Evolutionary conservation across 371 early-diverging fungal genomes (phyloP), one percentile per base, ranked within the genome.

Genomic region (Actinomortierella ambigua): DNA sequence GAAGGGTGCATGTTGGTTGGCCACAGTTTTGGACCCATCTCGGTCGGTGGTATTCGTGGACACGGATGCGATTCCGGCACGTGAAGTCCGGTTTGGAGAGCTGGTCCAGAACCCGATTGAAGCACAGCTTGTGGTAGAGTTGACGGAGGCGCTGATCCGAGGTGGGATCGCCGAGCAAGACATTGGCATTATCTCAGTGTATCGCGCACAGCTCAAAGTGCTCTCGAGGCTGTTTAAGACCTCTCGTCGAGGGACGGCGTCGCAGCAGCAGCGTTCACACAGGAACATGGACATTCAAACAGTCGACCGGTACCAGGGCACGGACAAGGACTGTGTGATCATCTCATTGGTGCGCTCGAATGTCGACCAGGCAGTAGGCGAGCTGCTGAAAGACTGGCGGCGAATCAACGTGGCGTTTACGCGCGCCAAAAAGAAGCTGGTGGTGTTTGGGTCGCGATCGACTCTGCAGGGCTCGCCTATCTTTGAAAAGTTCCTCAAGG

Each of bases 341-440:
- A 82, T 93, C 13, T 98, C 95, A 26, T 84, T 95, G 58, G 99
- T 95, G 49, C 88, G 96, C 44, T 93, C 86, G 62, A 98, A 95
- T 80, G 50, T 68, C 0, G 77, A 82, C 3, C 81, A 78, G 51
- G 88, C 86, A 57, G 93, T 88, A 8, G 98, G 98, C 27, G 94
- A 96, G 39, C 77, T 99, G 14, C 75, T 99, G 44, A 81, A 85
- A 58, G 96, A 97, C 67, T 95, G 95, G 93, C 85, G 94, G 28
- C 88, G 99, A 23, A 80, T 99, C 62, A 99, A 99, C 75, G 99
- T 99, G 11, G 99, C 98, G 0, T 81, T 99, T 41, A 99, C 99
- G 4, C 81, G 99, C 43, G 97, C 99, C 0, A 92, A 90, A 63
- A 71, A 68, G 40, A 97, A 97, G 66, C 71, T 99, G n/a, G 85